These are phyloP conservation scores for Guadua angustifolia DNA, from an alignment of 176 grass and related monocot genomes.

Conservation along the genomic window DNA sequence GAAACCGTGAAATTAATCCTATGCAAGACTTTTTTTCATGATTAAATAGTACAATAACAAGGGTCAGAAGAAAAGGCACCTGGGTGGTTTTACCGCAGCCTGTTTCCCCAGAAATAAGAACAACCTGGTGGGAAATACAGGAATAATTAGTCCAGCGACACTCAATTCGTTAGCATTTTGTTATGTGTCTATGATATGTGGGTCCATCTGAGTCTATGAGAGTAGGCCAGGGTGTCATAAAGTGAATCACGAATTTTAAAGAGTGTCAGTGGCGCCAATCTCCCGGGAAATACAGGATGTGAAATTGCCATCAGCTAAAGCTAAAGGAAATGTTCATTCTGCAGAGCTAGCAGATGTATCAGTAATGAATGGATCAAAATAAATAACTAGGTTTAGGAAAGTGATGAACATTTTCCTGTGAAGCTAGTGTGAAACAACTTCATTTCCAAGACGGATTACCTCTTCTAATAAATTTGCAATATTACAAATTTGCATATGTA, in stretches of 20 bases:
- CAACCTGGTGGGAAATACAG: conserved; percentile 70
- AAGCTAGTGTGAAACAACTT: conserved; percentile 23
- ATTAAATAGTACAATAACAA: neutral
- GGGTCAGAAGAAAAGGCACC: conserved; percentile 51
- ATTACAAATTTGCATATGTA: neutral
- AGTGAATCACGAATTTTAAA: no score
- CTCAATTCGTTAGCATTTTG: no score
- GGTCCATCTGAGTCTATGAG: no score
- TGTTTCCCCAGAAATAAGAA: conserved; percentile 98
- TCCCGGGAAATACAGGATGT: conserved; percentile 51
- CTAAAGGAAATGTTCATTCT: conserved; percentile 11
- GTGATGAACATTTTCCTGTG: no score
- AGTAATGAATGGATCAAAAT: conserved; percentile 21
- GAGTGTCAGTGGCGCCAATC: no score
- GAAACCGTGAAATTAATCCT: conserved; percentile 10
- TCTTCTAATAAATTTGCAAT: conserved; percentile 2
- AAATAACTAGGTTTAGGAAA: no score
- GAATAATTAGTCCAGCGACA: no score
- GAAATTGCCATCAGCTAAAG: conserved; percentile 34
- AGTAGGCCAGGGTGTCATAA: no score
- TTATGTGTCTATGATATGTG: no score
- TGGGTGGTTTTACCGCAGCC: conserved; percentile 99
- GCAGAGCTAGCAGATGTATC: neutral
- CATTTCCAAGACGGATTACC: conserved; percentile 3
- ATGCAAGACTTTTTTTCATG: conserved; percentile 4